phyloP scores from a whole-genome alignment of 2,329 filamentous ascomycete genomes.

The Phialemonium atrogriseum region DNA sequence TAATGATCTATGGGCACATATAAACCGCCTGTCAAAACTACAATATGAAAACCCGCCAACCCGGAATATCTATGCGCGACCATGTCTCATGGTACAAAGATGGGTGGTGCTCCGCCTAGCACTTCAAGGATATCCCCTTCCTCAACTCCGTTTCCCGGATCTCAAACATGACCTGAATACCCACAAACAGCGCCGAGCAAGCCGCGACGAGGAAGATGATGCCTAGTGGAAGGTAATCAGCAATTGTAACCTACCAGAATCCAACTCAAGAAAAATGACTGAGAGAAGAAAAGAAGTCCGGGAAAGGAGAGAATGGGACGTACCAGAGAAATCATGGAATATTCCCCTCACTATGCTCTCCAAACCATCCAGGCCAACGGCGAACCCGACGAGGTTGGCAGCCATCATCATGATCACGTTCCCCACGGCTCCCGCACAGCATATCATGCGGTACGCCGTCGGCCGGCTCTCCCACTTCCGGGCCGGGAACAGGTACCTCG shows the following conservation, averaged over 20 bases:
- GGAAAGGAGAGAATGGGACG: slow-evolving; percentile 14
- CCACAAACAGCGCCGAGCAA: slow-evolving; percentile 71
- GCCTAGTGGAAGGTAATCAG: slow-evolving; percentile 36
- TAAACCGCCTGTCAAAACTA: too few species aligned
- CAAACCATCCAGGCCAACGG: slow-evolving; percentile 81
- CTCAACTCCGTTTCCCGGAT: slow-evolving; percentile 77
- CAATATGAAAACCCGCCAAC: too few species aligned
- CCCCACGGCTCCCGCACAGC: slow-evolving; percentile 68
- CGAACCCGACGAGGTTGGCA: slow-evolving; percentile 92
- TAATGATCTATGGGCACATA: too few species aligned
- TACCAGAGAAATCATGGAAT: slow-evolving; percentile 63
- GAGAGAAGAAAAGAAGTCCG: neutral
- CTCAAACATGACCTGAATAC: slow-evolving; percentile 94
- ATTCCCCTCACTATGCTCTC: slow-evolving; percentile 69
- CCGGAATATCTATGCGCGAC: too few species aligned
- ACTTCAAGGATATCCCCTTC: slow-evolving; percentile 75
- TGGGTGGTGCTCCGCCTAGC: slow-evolving; percentile 29
- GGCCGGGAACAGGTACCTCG: slow-evolving; percentile 61
- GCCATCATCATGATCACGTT: slow-evolving; percentile 94
- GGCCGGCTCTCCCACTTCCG: slow-evolving; percentile 62
- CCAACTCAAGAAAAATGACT: too few species aligned
- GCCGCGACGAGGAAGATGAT: slow-evolving; percentile 64
- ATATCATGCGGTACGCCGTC: slow-evolving; percentile 69
- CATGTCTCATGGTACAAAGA: too few species aligned
- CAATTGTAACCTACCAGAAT: slow-evolving; percentile 12